A percentile compares a stretch with the other conserved stretches of the same genome.
Conservation (phyloP, 495 filamentous ascomycete genomes). For the Penicillium lagena region DNA sequence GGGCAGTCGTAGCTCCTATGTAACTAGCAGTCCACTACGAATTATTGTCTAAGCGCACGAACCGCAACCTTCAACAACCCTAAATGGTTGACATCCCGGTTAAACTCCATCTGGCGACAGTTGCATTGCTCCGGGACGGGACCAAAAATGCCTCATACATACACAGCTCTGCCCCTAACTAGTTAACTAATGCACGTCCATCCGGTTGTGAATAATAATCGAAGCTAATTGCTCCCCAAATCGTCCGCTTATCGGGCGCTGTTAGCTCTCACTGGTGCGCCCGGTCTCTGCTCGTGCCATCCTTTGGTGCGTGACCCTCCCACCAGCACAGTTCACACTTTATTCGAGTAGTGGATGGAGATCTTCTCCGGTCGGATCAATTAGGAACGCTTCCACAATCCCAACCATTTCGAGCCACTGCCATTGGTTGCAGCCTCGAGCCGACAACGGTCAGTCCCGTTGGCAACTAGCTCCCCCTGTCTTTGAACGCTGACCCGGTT, state of each 20-base stretch:
- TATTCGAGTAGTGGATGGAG: conserved; percentile 7
- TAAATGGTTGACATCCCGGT: background rate
- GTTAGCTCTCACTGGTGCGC: no score
- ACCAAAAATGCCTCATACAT: conserved; percentile 17
- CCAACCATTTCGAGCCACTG: background rate
- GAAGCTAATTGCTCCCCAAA: no score
- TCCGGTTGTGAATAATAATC: background rate
- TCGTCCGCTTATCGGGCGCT: background rate
- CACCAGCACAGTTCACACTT: conserved; percentile 27
- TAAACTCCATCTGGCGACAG: conserved; percentile 5
- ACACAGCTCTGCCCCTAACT: background rate
- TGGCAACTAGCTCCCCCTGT: conserved; percentile 18
- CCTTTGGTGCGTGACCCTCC: background rate
- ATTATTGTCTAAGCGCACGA: no score
- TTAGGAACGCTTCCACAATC: conserved; percentile 3
- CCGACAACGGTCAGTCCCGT: background rate
- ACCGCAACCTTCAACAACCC: background rate
- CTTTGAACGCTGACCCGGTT: conserved; percentile 14
- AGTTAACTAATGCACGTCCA: background rate
- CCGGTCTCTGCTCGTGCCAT: background rate
- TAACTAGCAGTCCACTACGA: no score
- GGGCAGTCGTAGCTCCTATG: no score
- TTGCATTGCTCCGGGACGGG: background rate
- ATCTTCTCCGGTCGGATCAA: background rate
- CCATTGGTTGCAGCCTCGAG: no score